Evolutionary conservation across 202 grass and related monocot species (phyloP), one percentile per base, ranked within the genome.

Genomic region (Setaria viridis): DNA sequence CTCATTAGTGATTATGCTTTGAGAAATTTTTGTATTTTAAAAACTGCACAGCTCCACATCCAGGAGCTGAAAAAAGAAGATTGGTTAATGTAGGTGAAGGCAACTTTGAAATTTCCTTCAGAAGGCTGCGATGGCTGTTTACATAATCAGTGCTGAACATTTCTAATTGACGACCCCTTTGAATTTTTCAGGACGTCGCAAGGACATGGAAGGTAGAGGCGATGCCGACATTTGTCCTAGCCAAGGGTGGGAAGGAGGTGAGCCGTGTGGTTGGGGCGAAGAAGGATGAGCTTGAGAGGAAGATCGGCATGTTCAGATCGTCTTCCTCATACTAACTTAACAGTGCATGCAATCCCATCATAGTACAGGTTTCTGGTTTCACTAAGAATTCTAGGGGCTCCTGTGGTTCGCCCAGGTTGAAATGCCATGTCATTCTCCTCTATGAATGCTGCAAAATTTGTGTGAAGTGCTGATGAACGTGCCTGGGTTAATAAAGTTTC

Each of bases 231-330:
- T 98, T 98, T 43, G 83, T 98, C 2, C 80, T 98, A 6, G 49
- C 84, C 49, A 93, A 90, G 83, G 80, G 78, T 13, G 85, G 91
- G 53, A 59, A 85, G 62, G 91, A 95, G 69, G 80, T 95, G 43
- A 81, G 80, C 37, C 87, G 89, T 13, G 59, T 98, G 58, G 80
- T 93, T 8, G 95, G 89, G 64, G 91, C 91, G 4, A 90, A 84
- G 83, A 95, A 98, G 84, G 87, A 95, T 16, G 91, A 98, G 5
- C 95, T 98, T 25, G 91, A 93, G 82, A 92, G 56, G 87, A 93
- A 92, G 85, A 84, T 98, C 71, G 13, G 46, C 32, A 93, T 70
- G 84, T 89, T 91, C 82, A 88, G 75, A 14, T 84, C 77, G 8
- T 84, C 77, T 32, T 86, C 54, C 6, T 76, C 65, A 64, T 82